Base-by-base conservation (phyloP, 139 green algal genomes). In the Spirogloea muscicola region DNA sequence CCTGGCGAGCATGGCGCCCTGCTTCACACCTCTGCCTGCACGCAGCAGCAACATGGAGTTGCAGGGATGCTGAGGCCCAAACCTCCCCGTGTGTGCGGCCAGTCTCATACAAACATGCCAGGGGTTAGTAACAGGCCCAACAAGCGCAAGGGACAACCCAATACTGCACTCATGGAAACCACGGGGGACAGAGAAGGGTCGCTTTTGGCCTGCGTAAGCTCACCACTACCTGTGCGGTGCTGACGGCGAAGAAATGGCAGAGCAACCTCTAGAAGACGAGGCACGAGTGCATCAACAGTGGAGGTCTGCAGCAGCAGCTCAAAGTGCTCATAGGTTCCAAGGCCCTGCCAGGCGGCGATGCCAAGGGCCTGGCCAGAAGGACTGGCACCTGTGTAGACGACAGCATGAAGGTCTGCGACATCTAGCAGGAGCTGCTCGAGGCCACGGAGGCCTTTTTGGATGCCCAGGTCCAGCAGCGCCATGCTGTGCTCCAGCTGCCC, bases 191-290 rank as follows among this genome's bases (percentile, higher is more conserved):
- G n/a, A n/a, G n/a, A n/a, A n/a, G n/a, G n/a, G n/a, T n/a, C n/a
- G n/a, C n/a, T n/a, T n/a, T n/a, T n/a, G n/a, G n/a, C n/a, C n/a
- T n/a, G n/a, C n/a, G n/a, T 6, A 60, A 29, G 49, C 49, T 60
- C 49, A 27, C 31, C 6, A 60, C 49, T 29, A 37, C 10, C 49
- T 60, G 49, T 16, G 49, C 27, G 10, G 49, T 37, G 27, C 29
- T 37, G 43, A n/a, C 65, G 65, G 52, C 39, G 29, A 21, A 77
- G 69, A 29, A 77, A 77, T 78, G 69, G 59, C 33, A 77, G 39
- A 6, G 59, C 69, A 10, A 58, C 38, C 43, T 77, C 69, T 25
- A n/a, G 58, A 29, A 77, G 61, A 7, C 69, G 37, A 29, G 40
- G 31, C 21, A 69, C 58, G 58, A 73, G 33, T 10, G 44, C 33